Percentiles rank a stretch among this genome's conserved stretches.
phyloP scores from a whole-genome alignment of 176 grass and related monocot species.

The Ensete ventricosum region DNA sequence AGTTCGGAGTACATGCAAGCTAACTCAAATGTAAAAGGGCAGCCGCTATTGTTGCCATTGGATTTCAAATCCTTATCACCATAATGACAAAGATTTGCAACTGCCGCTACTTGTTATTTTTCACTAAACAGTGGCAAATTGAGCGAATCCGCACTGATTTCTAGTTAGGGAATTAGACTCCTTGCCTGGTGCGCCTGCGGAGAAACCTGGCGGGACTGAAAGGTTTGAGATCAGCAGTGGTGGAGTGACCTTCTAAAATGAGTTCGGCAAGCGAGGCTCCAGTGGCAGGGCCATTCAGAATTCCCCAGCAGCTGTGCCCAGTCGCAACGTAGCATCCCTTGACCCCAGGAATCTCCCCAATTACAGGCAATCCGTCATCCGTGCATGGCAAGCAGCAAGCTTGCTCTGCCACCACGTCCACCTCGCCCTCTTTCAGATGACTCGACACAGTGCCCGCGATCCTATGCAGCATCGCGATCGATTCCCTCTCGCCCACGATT shows the following conservation, averaged over 20 bases:
- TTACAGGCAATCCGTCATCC: conserved; percentile 61
- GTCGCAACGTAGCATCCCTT: conserved; percentile 77
- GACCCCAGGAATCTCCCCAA: conserved; percentile 62
- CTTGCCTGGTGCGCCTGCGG: conserved; percentile 26
- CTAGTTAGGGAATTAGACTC: neutral
- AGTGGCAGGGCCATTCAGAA: conserved; percentile 76
- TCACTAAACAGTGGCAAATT: neutral
- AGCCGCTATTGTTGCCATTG: neutral
- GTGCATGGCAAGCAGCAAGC: conserved; percentile 83
- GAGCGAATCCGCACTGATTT: neutral
- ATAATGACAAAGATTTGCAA: neutral
- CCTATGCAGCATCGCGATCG: conserved; percentile 86
- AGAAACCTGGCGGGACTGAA: conserved; percentile 66
- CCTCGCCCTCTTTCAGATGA: conserved; percentile 51
- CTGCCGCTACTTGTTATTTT: neutral
- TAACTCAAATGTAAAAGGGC: neutral
- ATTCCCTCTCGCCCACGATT: conserved; percentile 50
- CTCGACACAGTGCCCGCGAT: conserved; percentile 63
- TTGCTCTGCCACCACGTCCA: conserved; percentile 60
- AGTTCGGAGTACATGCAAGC: too few relatives aligned
- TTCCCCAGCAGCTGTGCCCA: conserved; percentile 86
- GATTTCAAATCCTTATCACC: neutral
- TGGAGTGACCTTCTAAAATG: conserved; percentile 58
- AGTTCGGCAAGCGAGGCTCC: conserved; percentile 61
- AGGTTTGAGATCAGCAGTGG: conserved; percentile 45